Evolutionary conservation across 768 basidiomycete genomes (phyloP).

Genomic region (Cystoderma amianthinum): DNA sequence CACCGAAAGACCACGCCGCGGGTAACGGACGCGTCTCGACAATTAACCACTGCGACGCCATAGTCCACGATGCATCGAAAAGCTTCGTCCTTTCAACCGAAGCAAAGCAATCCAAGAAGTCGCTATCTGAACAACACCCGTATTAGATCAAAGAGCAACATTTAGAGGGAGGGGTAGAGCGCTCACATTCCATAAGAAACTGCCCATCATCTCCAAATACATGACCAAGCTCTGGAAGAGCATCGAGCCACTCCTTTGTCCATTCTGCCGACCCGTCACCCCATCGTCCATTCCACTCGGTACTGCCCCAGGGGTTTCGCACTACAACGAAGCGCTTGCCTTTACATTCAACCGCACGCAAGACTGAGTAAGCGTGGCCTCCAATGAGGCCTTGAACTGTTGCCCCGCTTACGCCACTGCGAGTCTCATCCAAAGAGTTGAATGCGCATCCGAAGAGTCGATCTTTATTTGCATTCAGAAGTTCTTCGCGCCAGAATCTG

Average conservation of each 20-base stretch:
- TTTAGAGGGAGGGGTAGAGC: not conserved
- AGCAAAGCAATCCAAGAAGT: conserved; percentile 36
- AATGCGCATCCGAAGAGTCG: conserved; percentile 49
- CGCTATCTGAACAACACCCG: conserved; percentile 24
- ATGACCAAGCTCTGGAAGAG: conserved; percentile 29
- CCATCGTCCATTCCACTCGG: conserved; percentile 45
- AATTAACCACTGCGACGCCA: conserved; percentile 43
- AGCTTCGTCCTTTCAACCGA: conserved; percentile 36
- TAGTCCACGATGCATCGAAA: conserved; percentile 41
- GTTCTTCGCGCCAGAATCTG: conserved; percentile 48
- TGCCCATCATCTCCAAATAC: conserved; percentile 41
- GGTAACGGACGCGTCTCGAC: conserved; percentile 34
- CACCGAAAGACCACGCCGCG: conserved; percentile 46
- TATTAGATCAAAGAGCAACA: conserved; percentile 1
- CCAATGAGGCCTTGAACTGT: conserved; percentile 31
- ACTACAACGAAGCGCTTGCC: conserved; percentile 42
- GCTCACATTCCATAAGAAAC: conserved; percentile 44
- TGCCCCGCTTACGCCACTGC: conserved; percentile 18
- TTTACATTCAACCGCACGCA: conserved; percentile 34
- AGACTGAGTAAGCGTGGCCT: conserved; percentile 40
- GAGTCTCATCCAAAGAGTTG: conserved; percentile 23
- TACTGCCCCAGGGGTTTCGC: conserved; percentile 43
- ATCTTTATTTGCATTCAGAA: conserved; percentile 41
- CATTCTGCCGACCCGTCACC: conserved; percentile 44
- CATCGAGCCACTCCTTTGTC: conserved; percentile 38